Conservation (phyloP, 176 grass and related monocot species). For the Puya raimondii region DNA sequence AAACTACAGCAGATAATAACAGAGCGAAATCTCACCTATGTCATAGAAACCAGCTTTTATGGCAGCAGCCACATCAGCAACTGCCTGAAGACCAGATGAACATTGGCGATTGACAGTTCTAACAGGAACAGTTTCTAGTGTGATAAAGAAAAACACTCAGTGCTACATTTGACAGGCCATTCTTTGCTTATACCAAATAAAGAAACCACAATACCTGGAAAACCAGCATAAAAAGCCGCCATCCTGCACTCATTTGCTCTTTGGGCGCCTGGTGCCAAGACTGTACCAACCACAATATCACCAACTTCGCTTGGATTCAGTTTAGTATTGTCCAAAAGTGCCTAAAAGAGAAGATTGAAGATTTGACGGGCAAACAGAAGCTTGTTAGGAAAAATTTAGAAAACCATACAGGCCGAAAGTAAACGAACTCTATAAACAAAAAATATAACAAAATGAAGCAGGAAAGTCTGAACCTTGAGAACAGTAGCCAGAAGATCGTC, state of each 20-base stretch:
- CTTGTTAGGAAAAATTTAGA: neutral
- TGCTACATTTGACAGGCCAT: neutral
- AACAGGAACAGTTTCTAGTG: constrained; percentile 74
- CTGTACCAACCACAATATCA: constrained; percentile 83
- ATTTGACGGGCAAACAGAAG: neutral
- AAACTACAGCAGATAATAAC: neutral
- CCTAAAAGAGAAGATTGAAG: constrained; percentile 20
- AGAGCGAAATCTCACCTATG: constrained; percentile 43
- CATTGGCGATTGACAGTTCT: constrained; percentile 96
- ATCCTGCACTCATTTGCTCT: constrained; percentile 87
- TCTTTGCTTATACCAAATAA: neutral
- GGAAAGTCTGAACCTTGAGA: constrained; percentile 48
- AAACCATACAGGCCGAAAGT: neutral
- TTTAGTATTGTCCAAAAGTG: constrained; percentile 71
- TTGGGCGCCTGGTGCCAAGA: constrained; percentile 72
- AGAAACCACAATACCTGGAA: constrained; percentile 51
- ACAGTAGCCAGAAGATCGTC: constrained; percentile 88
- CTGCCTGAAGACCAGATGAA: constrained; percentile 89
- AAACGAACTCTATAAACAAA: neutral
- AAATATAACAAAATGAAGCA: neutral
- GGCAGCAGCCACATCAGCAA: constrained; percentile 72
- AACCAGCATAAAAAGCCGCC: constrained; percentile 86
- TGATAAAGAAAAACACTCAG: neutral
- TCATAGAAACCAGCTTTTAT: constrained; percentile 97
- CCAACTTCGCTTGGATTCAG: constrained; percentile 72